Evolutionary conservation across 2,329 filamentous ascomycete species (phyloP), one percentile per base, ranked within the genome.

Genomic region (Diaporthe velutina): DNA sequence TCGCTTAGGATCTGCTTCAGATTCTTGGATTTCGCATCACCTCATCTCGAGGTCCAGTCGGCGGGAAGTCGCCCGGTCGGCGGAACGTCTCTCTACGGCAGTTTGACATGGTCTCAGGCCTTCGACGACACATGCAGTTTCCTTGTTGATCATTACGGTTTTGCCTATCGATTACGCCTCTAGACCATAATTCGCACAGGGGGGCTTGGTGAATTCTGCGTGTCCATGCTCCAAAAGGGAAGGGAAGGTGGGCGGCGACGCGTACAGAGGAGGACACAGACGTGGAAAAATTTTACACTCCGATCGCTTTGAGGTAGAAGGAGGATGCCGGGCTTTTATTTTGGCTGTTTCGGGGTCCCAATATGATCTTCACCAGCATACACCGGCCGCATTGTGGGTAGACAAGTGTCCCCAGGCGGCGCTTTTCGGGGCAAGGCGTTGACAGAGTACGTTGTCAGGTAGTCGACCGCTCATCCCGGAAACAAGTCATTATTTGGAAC

Each of bases 181-280:
- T 78, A 78, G 77, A 77, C 73, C 74, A 74, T 78, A 77, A 78
- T 78, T 70, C 74, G 73, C 76, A 70, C 61, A 75, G 70, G 66
- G 68, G 61, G 76, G 54, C 64, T 68, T 54, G 54, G 57, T 57
- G 74, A 64, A 57, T 71, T 70, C 64, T 60, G 66, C 55, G 67
- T 74, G 73, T 70, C 55, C 60, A 64, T 38, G 61, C 57, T 33
- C 55, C 33, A 48, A 72, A 50, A 50, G 73, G 30, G 45, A 48
- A 38, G 45, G 58, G 25, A 17, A 15, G 48, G 15, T 12, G 28
- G 45, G 40, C 48, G 45, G 50, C 12, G 40, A 64, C 48, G 50
- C 40, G 42, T 52, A 57, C 55, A 64, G 30, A 71, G 45, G 54
- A 52, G 61, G 35, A 38, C 22, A 45, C 40, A 35, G 30, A 54